Conservation (phyloP, 208 protist species). For the Acanthamoeba royreba region DNA sequence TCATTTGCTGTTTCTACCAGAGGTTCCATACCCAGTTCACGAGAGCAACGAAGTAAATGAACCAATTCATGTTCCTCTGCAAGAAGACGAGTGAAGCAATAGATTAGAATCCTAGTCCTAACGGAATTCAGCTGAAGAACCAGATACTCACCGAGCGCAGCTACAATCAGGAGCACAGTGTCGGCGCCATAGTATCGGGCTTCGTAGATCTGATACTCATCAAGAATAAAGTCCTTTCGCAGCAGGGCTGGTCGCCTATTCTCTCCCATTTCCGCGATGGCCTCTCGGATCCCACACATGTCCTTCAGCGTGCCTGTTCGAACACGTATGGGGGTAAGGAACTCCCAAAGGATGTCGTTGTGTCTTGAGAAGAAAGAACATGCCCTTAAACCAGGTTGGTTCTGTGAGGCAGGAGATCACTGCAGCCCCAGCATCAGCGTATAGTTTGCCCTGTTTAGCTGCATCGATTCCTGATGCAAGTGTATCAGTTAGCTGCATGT, state of each 20-base stretch:
- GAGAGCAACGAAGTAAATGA: conserved; percentile 33
- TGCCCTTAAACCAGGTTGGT: conserved; percentile 78
- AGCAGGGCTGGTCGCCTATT: conserved; percentile 59
- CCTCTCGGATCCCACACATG: conserved; percentile 46
- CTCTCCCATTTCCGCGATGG: conserved; percentile 11
- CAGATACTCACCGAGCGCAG: background rate
- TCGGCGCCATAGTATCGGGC: conserved; percentile 76
- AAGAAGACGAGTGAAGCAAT: background rate
- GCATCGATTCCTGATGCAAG: conserved; percentile 44
- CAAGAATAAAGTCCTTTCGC: conserved; percentile 80
- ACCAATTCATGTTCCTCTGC: background rate
- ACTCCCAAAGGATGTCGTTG: too few species aligned
- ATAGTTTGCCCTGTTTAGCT: conserved; percentile 48
- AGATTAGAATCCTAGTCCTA: background rate
- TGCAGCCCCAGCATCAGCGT: conserved; percentile 66
- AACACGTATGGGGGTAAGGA: background rate
- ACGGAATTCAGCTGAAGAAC: background rate
- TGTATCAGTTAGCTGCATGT: too few species aligned
- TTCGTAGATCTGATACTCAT: conserved; percentile 76
- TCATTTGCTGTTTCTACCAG: conserved; percentile 65
- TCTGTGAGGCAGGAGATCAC: conserved; percentile 78
- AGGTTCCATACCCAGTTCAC: conserved; percentile 74
- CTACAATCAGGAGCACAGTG: conserved; percentile 79
- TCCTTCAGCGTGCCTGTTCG: conserved; percentile 60
- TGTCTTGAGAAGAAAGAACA: too few species aligned